Evolutionary conservation across 1,139 yeast genomes (phyloP).

Genomic region (Kodamaea anthophila): DNA sequence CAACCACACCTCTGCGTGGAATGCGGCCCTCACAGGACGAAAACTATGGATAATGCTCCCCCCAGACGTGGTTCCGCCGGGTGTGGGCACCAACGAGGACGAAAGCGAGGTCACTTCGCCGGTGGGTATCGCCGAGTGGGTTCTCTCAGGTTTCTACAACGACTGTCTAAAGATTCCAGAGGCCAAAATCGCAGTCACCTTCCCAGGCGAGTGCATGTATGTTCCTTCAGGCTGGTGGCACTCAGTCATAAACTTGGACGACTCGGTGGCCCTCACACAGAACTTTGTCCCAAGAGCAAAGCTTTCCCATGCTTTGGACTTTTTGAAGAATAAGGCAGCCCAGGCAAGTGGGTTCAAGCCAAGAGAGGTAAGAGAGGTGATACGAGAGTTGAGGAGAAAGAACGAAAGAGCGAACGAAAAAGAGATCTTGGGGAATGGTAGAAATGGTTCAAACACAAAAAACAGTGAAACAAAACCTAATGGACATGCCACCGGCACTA

Average conservation of each 20-base stretch:
- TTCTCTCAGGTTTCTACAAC: constrained; percentile 70
- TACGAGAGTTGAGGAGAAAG: too few relatives aligned
- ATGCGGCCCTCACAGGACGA: constrained; percentile 64
- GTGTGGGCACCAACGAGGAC: constrained; percentile 67
- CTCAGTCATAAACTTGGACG: constrained; percentile 75
- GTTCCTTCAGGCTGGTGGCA: constrained; percentile 99
- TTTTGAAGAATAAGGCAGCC: constrained; percentile 57
- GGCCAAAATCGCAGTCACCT: constrained; percentile 65
- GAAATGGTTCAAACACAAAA: too few relatives aligned
- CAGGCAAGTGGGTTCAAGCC: constrained; percentile 80
- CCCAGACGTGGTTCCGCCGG: constrained; percentile 73
- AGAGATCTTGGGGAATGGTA: too few relatives aligned
- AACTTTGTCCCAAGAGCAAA: constrained; percentile 72
- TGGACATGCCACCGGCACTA: too few relatives aligned
- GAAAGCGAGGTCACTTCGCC: constrained; percentile 93
- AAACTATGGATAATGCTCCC: constrained; percentile 91
- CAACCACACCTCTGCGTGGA: constrained; percentile 88
- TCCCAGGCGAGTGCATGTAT: constrained; percentile 78
- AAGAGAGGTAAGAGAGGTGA: constrained; percentile 34
- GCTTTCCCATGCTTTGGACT: constrained; percentile 54
- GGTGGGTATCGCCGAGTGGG: constrained; percentile 88
- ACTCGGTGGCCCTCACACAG: constrained; percentile 76
- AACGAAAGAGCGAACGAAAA: constrained; percentile 20
- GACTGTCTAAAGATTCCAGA: constrained; percentile 44
- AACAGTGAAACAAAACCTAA: too few relatives aligned